Evolutionary conservation across 2,329 filamentous ascomycete species (phyloP), one percentile per base, ranked within the genome.

Genomic region (Bimuria novae-zelandiae): DNA sequence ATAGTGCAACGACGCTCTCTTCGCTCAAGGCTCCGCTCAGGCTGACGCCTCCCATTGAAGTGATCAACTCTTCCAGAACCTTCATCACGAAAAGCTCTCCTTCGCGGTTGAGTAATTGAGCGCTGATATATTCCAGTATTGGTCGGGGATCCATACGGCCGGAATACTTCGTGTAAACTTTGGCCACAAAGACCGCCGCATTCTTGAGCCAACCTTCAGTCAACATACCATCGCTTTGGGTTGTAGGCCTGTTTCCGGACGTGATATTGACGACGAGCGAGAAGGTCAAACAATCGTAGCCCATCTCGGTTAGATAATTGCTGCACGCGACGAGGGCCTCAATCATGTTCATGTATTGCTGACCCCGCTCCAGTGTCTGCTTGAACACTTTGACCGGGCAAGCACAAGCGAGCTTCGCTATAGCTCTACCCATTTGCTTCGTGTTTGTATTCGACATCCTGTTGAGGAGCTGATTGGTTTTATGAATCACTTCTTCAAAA

Each of bases 261-360:
- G 82, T 80, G 55, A 89, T 79, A 8, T 83, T 81, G 67, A 86
- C 95, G 75, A 99, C 85, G 39, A 99, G 79, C 17, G 91, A 90
- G 92, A 93, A 99, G 3, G 91, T 89, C 39, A 99, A 80, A 27
- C 96, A 90, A 72, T 99, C 94, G 70, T 96, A 96, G 0, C 90
- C 93, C 32, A 99, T 78, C 49, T 90, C 87, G 1, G 93, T 96
- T 63, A 97, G 97, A 71, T 97, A 97, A 64, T 90, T 88, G 33
- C 90, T 92, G 67, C 92, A 97, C 70, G 97, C 92, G 12, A 97
- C 92, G 56, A 99, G 90, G 4, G 91, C 90, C 56, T 96, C 90
- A 51, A 96, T 96, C 55, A 99, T 82, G 69, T 97, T 99, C 69
- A 89, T 89, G 71, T 99, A 99, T 0, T 89, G 88, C 73, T 99